Evolutionary conservation across 306 rosid genomes (phyloP), one percentile per base, ranked within the genome.

Genomic region (Glycyrrhiza uralensis): DNA sequence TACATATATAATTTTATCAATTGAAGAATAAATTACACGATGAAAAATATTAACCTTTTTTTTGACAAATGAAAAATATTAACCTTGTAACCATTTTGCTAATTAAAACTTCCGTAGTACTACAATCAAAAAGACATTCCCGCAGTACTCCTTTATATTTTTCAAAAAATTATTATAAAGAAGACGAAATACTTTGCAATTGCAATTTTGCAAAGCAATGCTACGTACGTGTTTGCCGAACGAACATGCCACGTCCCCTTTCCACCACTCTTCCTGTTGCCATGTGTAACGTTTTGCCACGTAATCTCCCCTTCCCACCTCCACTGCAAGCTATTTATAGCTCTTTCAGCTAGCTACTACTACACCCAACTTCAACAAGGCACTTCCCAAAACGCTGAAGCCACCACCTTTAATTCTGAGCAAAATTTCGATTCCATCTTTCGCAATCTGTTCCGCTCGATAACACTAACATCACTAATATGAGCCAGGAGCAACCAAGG

Each of bases 401-500:
- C 39, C 11, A 55, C 38, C 35, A 15, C 3, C 5, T 23, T 35
- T n/a, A n/a, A n/a, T 52, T 35, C 24, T 20, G 8, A 42, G 0
- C 3, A 71, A 17, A 32, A 26, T 51, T 11, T 8, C 4, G 0
- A 2, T 46, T 28, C 13, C 24, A 54, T 38, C n/a, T 7, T 55
- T 71, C 2, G 1, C 7, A 17, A 33, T 23, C 28, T 14, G 6
- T 58, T 61, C 18, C 14, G 6, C 32, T 8, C 32, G 4, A 38
- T 29, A 66, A 28, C 19, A 38, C 6, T 11, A 30, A 12, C 8
- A 23, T 2, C 29, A 15, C 5, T 7, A 78, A 74, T 38, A 85
- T 91, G 97, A 91, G 85, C 38, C 92, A 85, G 58, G 79, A 78
- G 28, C 92, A 87, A 65, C 88, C 82, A 35, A 49, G 56, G 62